These are phyloP conservation scores for Calonectria hongkongensis DNA, from an alignment of 2,329 filamentous ascomycete genomes.

Conservation along the genomic window DNA sequence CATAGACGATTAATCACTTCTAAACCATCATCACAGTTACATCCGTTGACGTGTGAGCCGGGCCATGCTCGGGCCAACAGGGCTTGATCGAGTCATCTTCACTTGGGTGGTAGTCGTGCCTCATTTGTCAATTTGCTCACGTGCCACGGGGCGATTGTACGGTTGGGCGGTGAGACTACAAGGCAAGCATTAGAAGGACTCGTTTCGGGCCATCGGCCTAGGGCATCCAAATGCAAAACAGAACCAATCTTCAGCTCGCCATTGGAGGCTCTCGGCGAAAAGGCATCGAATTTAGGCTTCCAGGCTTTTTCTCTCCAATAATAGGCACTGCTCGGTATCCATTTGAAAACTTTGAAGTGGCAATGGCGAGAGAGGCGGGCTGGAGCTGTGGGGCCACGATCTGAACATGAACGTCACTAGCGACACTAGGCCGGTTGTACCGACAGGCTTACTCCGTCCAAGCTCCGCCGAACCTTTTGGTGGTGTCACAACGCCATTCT, in stretches of 20 bases:
- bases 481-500: constrained; percentile 22
- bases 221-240: not conserved
- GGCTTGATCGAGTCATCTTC: not conserved
- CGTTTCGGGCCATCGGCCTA: not conserved
- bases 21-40: not conserved
- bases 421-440: constrained; percentile 18
- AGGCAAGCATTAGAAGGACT: not conserved
- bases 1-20: not conserved
- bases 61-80: not conserved
- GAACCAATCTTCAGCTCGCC: not conserved
- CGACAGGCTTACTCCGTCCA: constrained; percentile 19
- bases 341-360: constrained; percentile 16
- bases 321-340: not conserved
- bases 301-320: not conserved
- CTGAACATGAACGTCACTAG: constrained; percentile 7
- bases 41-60: constrained; percentile 9
- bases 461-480: constrained; percentile 20
- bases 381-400: constrained; percentile 14
- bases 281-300: constrained; percentile 2
- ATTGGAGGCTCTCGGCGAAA: not conserved
- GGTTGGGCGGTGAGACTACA: constrained; percentile 15
- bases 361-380: constrained; percentile 7
- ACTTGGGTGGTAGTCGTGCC: not conserved
- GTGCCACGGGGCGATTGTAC: not conserved
- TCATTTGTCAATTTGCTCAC: constrained; percentile 1